Percentiles rank a stretch among this genome's conserved stretches.
Evolutionary conservation across 2,329 filamentous ascomycete genomes (phyloP).

Genomic region (Fusarium euwallaceae): DNA sequence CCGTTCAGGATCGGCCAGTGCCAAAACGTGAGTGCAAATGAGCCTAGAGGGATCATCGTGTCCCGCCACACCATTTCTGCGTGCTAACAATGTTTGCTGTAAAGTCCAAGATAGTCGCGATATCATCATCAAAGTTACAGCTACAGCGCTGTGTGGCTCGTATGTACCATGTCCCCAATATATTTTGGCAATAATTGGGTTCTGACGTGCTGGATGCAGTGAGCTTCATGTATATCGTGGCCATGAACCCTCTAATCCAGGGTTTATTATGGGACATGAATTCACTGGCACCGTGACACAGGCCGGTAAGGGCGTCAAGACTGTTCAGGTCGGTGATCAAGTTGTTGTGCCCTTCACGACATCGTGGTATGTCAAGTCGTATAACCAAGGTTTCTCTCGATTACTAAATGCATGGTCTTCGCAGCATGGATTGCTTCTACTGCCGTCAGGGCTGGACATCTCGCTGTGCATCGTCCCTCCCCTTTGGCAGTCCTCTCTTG

Average conservation of each 20-base stretch:
- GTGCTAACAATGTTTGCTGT: background rate
- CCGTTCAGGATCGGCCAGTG: background rate
- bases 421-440: background rate
- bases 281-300: background rate
- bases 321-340: background rate
- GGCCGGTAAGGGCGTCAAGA: background rate
- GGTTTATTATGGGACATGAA: background rate
- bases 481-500: background rate
- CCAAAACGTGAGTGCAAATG: background rate
- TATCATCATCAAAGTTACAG: background rate
- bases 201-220: background rate
- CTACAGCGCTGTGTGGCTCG: background rate
- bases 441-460: background rate
- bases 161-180: background rate
- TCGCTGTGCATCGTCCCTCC: background rate
- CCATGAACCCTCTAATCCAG: background rate
- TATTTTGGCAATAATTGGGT: background rate
- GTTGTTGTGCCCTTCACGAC: background rate
- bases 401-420: background rate
- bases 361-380: background rate
- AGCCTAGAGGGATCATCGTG: background rate
- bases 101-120: background rate
- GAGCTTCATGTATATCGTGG: background rate
- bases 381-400: accelerated
- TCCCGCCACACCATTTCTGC: background rate